These are phyloP conservation scores for Penicillium crystallinum DNA, from an alignment of 495 filamentous ascomycete species.

Conservation along the genomic window DNA sequence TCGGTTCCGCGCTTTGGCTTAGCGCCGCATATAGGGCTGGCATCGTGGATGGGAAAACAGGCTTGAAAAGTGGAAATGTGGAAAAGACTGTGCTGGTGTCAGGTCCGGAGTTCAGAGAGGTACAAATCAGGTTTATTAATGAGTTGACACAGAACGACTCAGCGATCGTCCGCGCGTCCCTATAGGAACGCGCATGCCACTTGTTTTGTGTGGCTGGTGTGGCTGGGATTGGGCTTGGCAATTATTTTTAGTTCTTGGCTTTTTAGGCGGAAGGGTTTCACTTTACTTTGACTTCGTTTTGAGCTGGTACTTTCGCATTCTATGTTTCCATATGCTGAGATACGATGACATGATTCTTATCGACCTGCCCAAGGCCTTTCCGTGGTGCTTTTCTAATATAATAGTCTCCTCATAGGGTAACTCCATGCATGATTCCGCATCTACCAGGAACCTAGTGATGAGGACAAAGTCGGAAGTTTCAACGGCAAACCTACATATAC, in stretches of 20 bases:
- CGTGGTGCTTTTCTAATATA: too few relatives aligned
- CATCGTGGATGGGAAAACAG: conserved; percentile 16
- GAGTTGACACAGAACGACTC: not conserved
- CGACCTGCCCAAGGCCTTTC: conserved; percentile 19
- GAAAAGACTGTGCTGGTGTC: not conserved
- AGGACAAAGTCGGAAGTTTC: too few relatives aligned
- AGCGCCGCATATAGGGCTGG: conserved; percentile 27
- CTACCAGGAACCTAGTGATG: too few relatives aligned
- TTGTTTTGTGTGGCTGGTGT: not conserved
- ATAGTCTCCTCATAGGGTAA: too few relatives aligned
- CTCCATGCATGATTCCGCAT: too few relatives aligned
- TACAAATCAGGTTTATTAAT: not conserved
- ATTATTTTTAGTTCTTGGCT: not conserved
- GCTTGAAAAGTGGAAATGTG: not conserved
- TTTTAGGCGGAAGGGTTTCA: not conserved
- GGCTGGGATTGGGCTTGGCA: not conserved
- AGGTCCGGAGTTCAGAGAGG: too few relatives aligned
- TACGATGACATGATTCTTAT: conserved; percentile 17
- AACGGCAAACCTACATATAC: too few relatives aligned
- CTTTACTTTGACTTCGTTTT: not conserved
- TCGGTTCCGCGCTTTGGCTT: conserved; percentile 20
- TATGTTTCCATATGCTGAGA: too few relatives aligned
- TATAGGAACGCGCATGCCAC: conserved; percentile 5
- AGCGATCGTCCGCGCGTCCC: conserved; percentile 1
- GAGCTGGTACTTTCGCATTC: too few relatives aligned